Percentiles rank a stretch among this genome's conserved stretches.
phyloP scores from a whole-genome alignment of 495 filamentous ascomycete species.

The Elaphomyces granulatus region DNA sequence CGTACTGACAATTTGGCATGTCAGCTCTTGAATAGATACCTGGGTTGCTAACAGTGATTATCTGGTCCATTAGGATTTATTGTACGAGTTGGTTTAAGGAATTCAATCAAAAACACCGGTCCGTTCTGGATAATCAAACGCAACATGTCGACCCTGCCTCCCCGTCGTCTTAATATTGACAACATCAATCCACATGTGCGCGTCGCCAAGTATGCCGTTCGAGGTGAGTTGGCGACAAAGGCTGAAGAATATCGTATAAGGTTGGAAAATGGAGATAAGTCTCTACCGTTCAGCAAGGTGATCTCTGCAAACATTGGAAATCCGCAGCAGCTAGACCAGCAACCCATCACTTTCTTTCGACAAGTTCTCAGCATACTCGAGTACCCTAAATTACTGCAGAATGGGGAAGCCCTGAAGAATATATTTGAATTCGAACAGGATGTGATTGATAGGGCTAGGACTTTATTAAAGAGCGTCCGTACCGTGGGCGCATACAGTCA shows the following conservation, averaged over 20 bases:
- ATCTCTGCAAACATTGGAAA: constrained; percentile 98
- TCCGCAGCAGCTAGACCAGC: constrained; percentile 96
- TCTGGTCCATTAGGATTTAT: no score
- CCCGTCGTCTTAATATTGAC: constrained; percentile 56
- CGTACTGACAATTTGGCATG: no score
- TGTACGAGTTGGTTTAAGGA: no score
- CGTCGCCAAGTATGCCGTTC: constrained; percentile 87
- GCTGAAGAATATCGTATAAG: constrained; percentile 75
- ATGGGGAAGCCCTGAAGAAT: constrained; percentile 51
- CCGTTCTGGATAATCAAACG: constrained; percentile 24
- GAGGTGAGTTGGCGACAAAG: constrained; percentile 82
- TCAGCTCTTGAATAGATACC: no score
- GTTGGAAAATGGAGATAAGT: constrained; percentile 43
- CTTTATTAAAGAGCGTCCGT: constrained; percentile 64
- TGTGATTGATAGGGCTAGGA: constrained; percentile 70
- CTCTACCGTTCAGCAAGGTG: constrained; percentile 74
- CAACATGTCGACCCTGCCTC: constrained; percentile 48
- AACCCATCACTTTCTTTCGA: constrained; percentile 97
- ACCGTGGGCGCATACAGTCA: constrained; percentile 94
- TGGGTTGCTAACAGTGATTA: no score
- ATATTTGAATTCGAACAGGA: constrained; percentile 70
- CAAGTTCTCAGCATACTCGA: constrained; percentile 92
- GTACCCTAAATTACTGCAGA: constrained; percentile 69
- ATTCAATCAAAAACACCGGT: no score
- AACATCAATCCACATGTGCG: constrained; percentile 86